Evolutionary conservation across 169 alveolate species (phyloP), one percentile per base, ranked within the genome.

Genomic region (Plasmodium adleri): DNA sequence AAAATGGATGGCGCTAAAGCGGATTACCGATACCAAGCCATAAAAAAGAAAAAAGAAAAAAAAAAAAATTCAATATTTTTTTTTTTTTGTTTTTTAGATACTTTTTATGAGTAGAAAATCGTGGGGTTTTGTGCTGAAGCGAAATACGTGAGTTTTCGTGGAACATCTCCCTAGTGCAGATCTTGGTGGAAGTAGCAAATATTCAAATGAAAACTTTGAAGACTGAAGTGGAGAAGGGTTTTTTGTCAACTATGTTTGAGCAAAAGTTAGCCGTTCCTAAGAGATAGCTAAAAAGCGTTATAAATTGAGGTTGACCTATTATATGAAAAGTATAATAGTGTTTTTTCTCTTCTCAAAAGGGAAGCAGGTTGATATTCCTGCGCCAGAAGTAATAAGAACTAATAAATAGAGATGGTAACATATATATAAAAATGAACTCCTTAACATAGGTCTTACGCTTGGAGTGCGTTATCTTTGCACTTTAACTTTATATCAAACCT

Each of bases 191-290:
- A 94, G 97, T 97, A 97, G 97, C 97, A 95, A 96, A 70, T 95
- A 96, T 96, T 96, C 97, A 94, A 94, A 92, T 94, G 98, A 95
- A 96, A 96, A 94, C 97, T 94, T 96, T 96, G 98, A 95, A 96
- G 98, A 93, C 97, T 95, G 97, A 96, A 94, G 97, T 95, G 97
- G 98, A 95, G 97, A 96, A 97, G 98, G 98, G 95, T 96, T 95
- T 97, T 97, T 94, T 90, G 97, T 78, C 95, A 94, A 95, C 97
- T 93, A 97, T 95, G 94, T 67, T 95, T 95, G 98, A 95, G 92
- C 97, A 94, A 93, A 96, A 97, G 97, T 95, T 94, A 95, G 97
- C 94, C 98, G 97, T 92, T 94, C 98, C 97, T 96, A 95, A 95
- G 96, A 88, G 95, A 94, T 88, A 93, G 96, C 97, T 87, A 89